These are phyloP conservation scores for Neopestalotiopsis clavispora DNA, from an alignment of 2,329 filamentous ascomycete species.

Conservation along the genomic window DNA sequence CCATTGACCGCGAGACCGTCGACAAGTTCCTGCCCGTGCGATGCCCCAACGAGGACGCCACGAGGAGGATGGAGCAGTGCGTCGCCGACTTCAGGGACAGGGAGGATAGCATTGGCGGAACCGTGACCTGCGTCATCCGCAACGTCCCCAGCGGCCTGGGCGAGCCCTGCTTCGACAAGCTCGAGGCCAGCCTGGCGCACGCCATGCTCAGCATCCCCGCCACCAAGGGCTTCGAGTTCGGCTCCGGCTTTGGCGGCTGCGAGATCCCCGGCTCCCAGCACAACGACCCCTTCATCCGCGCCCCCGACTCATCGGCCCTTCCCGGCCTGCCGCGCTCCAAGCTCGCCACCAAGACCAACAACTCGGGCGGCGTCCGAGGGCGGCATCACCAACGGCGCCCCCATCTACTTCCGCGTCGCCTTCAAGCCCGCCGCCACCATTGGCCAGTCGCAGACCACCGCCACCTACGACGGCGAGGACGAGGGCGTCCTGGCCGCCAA, in stretches of 20 bases:
- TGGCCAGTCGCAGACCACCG: conserved; percentile 83
- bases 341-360: conserved; percentile 89
- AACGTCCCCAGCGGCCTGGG: conserved; percentile 86
- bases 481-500: conserved; percentile 86
- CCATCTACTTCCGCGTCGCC: conserved; percentile 91
- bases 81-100: conserved; percentile 80
- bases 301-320: conserved; percentile 50
- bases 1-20: conserved; percentile 75
- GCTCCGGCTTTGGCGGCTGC: conserved; percentile 87
- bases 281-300: conserved; percentile 84
- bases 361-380: conserved; percentile 95
- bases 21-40: conserved; percentile 86
- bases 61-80: conserved; percentile 75
- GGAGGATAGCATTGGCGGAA: conserved; percentile 90
- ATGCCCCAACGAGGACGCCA: conserved; percentile 73
- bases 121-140: conserved; percentile 90
- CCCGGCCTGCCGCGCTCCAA: conserved; percentile 58
- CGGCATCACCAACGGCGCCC: conserved; percentile 90
- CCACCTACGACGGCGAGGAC: conserved; percentile 72
- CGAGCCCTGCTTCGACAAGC: conserved; percentile 94
- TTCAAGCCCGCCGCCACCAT: conserved; percentile 98
- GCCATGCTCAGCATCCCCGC: conserved; percentile 96
- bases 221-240: conserved; percentile 94
- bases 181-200: conserved; percentile 89
- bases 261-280: conserved; percentile 87